A percentile compares a stretch with the other conserved stretches of the same genome.
Conservation (phyloP, 106 monocot genomes). For the Phalaenopsis aphrodite region DNA sequence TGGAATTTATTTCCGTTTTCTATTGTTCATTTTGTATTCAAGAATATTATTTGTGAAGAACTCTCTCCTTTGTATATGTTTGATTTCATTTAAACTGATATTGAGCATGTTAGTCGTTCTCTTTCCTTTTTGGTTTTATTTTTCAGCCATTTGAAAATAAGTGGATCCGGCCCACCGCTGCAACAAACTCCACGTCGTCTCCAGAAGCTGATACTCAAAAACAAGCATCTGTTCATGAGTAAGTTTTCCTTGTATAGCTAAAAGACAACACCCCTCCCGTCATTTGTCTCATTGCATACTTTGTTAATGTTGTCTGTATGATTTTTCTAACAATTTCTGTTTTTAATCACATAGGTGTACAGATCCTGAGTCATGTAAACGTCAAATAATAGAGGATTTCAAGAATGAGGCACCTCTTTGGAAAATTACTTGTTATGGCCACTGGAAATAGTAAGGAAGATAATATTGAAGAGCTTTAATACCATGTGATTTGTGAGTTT, state of each 20-base stretch:
- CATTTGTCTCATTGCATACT: not conserved
- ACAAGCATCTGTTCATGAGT: conserved; percentile 48
- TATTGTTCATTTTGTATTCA: not conserved
- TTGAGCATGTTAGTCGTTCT: conserved; percentile 10
- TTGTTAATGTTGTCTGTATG: not conserved
- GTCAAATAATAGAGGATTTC: conserved; percentile 69
- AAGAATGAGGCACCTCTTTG: conserved; percentile 79
- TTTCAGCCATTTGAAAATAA: conserved; percentile 74
- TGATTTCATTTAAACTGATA: not conserved
- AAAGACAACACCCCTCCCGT: not conserved
- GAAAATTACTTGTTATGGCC: conserved; percentile 89
- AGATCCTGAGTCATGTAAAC: conserved; percentile 78
- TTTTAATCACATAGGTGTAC: conserved; percentile 46
- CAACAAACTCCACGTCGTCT: conserved; percentile 23
- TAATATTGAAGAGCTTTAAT: not conserved
- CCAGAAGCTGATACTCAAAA: conserved; percentile 29
- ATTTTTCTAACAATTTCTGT: not conserved
- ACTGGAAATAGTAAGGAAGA: conserved; percentile 51
- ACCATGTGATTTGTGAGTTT: not conserved
- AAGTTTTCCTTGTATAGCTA: conserved; percentile 14
- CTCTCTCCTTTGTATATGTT: not conserved
- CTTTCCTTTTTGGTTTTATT: not conserved
- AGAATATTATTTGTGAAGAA: not conserved
- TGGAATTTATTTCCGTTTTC: not conserved
- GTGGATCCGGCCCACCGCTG: conserved; percentile 30